Base-by-base conservation (phyloP, 139 green algal genomes). In the Chloropicon primus region DNA sequence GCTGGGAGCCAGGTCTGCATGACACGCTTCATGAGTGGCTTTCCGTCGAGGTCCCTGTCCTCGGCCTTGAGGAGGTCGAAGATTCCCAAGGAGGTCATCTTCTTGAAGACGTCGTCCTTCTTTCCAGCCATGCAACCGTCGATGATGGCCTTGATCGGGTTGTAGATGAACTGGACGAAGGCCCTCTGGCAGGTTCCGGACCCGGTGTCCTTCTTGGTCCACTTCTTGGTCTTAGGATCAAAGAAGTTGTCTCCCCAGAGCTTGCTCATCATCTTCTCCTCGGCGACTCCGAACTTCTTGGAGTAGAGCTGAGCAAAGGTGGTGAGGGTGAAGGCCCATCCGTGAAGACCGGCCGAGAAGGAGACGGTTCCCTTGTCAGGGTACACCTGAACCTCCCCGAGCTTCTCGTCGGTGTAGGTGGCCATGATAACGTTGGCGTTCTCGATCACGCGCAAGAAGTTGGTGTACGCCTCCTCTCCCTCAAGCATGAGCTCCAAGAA, bases 241-340 rank as follows among this genome's bases (percentile, higher is more conserved):
- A 98, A 98, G 87, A 97, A 98, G 90, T 98, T 97, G 87, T 97
- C 91, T 75, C 94, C 93, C 92, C 93, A 97, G 79, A 97, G 90
- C 84, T 92, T 92, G 81, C 93, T 88, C 92, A 97, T 97, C 92
- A 97, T 96, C 85, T 92, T 93, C 26, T 88, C 82, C 79, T 88
- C 78, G 29, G 94, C 93, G 27, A 91, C 89, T 80, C 94, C 94
- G 80, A 98, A 97, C 93, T 98, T 98, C 84, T 92, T 87, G 71
- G 95, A 93, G 76, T 99, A 99, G 85, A 97, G 93, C 82, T 95
- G 76, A 3, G 93, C 93, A 76, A 99, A 99, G 24, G 92, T 92
- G 75, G 92, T 97, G 1, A 99, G 90, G n/a, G 95, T 98, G 93
- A 99, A 99, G n/a, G 94, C 95, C 95, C 95, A 99, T 82, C 91